Base-by-base conservation (phyloP, 2,329 filamentous ascomycete genomes). In the Xylaria sp. region DNA sequence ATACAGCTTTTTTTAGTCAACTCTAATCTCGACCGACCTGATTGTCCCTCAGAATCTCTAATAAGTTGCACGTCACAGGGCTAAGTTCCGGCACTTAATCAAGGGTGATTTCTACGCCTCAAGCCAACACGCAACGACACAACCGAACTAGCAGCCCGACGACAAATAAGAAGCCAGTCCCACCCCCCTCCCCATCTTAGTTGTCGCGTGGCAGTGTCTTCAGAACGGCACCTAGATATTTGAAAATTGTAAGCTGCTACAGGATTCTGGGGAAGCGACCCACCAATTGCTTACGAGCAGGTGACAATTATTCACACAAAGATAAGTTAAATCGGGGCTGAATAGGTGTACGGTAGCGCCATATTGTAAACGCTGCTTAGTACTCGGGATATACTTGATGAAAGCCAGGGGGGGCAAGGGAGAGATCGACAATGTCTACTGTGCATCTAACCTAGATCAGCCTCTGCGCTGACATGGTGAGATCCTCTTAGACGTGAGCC, bases 181-280 rank as follows among this genome's bases (percentile, higher is more conserved):
- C 13, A 1, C 6, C 13, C 37, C 25, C 35, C 12, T 37, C 16
- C 23, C n/a, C 29, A 23, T 18, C 32, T n/a, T n/a, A 21, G 32
- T 12, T 2, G 47, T 61, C 50, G 35, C 44, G 51, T 54, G 66
- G 62, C 66, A 29, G 50, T 60, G 50, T 55, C 37, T 40, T 48
- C 21, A 21, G 6, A 16, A 35, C 29, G 42, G 66, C 66, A 61
- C 61, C 44, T 68, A 60, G n/a, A 61, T 5, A 32, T 23, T 29
- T 57, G 40, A 51, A 37, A 65, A 58, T 47, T 58, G 37, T 59
- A 37, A 32, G 37, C 23, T 60, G 40, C 27, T 29, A 40, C 58
- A 18, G 32, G 21, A 51, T 35, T 23, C 57, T 47, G 37, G 42
- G 35, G 57, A 65, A 58, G 37, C 40, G 12, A 23, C 16, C 25